phyloP scores from a whole-genome alignment of 257 asterid genomes.

The Jacaranda copaia region DNA sequence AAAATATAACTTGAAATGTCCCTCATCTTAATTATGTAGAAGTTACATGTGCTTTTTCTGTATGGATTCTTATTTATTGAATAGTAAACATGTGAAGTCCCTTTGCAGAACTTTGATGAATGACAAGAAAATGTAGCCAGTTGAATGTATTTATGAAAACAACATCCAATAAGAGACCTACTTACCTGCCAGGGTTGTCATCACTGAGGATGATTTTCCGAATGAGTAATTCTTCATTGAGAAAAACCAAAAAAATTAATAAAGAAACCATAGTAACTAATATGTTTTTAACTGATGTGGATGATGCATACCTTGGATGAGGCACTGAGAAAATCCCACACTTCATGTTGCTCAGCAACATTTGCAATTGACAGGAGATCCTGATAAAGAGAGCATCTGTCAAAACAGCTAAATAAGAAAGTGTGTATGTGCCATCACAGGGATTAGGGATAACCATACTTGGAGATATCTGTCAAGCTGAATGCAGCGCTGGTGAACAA shows the following conservation, averaged over 20 bases:
- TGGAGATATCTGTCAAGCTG: constrained; percentile 94
- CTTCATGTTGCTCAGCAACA: constrained; percentile 98
- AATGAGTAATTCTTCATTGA: constrained; percentile 79
- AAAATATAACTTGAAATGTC: too few species aligned
- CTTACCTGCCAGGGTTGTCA: constrained; percentile 85
- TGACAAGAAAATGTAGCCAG: constrained; percentile 13
- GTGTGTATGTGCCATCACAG: constrained; percentile 7
- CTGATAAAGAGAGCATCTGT: constrained; percentile 48
- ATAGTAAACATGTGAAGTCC: too few species aligned
- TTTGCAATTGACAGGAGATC: constrained; percentile 90
- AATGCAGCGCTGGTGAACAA: constrained; percentile 92
- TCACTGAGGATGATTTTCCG: constrained; percentile 87
- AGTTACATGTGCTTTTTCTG: not conserved
- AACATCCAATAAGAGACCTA: constrained; percentile 35
- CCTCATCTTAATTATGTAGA: not conserved
- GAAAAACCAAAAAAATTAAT: constrained; percentile 32
- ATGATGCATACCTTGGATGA: constrained; percentile 76
- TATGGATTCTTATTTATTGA: too few species aligned
- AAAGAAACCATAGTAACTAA: constrained; percentile 29
- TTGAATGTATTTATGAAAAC: constrained; percentile 14
- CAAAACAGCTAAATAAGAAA: constrained; percentile 35
- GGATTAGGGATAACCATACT: constrained; percentile 51
- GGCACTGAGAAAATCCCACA: constrained; percentile 89
- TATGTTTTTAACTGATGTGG: constrained; percentile 31
- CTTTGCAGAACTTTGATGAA: constrained; percentile 13